Evolutionary conservation across 768 basidiomycete genomes (phyloP).

Genomic region (Termitomyces bulborhizus): DNA sequence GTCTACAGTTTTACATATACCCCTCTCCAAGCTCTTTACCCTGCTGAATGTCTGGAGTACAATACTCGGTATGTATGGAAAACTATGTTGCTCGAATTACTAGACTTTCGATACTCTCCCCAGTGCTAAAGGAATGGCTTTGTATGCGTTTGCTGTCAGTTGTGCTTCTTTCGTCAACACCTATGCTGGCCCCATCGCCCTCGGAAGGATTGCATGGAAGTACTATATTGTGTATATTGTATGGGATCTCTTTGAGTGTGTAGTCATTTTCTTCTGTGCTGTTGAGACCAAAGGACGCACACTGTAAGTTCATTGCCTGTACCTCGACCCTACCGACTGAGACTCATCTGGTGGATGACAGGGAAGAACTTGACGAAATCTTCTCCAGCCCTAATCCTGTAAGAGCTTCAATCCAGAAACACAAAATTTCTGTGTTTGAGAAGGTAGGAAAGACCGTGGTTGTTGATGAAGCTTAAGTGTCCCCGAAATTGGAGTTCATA

Average conservation of each 20-base stretch:
- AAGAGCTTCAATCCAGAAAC: slow-evolving; percentile 31
- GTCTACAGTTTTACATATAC: slow-evolving; percentile 52
- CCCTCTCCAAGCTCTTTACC: slow-evolving; percentile 53
- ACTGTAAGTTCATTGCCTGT: slow-evolving; percentile 22
- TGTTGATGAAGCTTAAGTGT: slow-evolving; percentile 7
- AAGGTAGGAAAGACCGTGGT: slow-evolving; percentile 22
- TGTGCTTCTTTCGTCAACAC: slow-evolving; percentile 43
- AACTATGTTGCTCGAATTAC: neutral
- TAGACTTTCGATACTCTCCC: neutral
- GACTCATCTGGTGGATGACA: slow-evolving; percentile 9
- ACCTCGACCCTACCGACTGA: neutral
- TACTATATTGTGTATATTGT: slow-evolving; percentile 33
- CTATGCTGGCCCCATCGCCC: slow-evolving; percentile 38
- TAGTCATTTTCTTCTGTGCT: slow-evolving; percentile 31
- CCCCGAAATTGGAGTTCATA: neutral
- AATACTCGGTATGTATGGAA: slow-evolving; percentile 33
- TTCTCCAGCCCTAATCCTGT: slow-evolving; percentile 32
- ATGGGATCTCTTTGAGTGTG: slow-evolving; percentile 34
- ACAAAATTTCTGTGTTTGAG: slow-evolving; percentile 32
- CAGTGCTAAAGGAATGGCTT: slow-evolving; percentile 56
- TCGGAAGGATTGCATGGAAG: slow-evolving; percentile 30
- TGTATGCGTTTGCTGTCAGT: slow-evolving; percentile 39
- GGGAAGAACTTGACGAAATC: slow-evolving; percentile 37
- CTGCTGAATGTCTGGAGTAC: slow-evolving; percentile 48
- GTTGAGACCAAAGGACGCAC: slow-evolving; percentile 39